These are phyloP conservation scores for Mycena olivaceomarginata DNA, from an alignment of 768 basidiomycete genomes.

Conservation along the genomic window DNA sequence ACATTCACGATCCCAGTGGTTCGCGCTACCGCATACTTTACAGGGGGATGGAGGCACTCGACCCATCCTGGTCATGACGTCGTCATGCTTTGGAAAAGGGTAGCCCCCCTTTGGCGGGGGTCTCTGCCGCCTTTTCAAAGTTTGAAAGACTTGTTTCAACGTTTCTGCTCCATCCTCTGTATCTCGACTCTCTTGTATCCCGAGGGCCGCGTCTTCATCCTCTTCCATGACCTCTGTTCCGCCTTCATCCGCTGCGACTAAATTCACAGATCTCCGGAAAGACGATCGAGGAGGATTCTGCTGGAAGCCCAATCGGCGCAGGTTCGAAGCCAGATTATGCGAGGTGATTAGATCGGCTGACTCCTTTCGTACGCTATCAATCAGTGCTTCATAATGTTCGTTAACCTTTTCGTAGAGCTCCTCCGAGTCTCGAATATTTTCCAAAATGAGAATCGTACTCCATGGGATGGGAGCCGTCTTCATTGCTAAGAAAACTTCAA, in stretches of 20 bases:
- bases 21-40: not conserved
- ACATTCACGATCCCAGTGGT: constrained; percentile 17
- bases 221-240: fast-evolving
- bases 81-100: constrained; percentile 15
- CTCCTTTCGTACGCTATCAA: not conserved
- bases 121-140: not conserved
- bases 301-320: not conserved
- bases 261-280: too few relatives aligned
- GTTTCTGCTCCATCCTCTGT: not conserved
- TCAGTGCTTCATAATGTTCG: not conserved
- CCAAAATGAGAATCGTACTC: not conserved
- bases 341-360: not conserved
- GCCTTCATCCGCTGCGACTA: too few relatives aligned
- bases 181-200: too few relatives aligned
- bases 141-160: not conserved
- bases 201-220: not conserved
- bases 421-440: not conserved
- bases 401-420: not conserved
- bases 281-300: not conserved
- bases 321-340: not conserved
- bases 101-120: not conserved
- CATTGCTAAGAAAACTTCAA: not conserved
- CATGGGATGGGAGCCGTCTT: not conserved
- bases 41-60: not conserved
- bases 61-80: not conserved